Evolutionary conservation across 768 basidiomycete species (phyloP).

Genomic region (Panellus pusillus): DNA sequence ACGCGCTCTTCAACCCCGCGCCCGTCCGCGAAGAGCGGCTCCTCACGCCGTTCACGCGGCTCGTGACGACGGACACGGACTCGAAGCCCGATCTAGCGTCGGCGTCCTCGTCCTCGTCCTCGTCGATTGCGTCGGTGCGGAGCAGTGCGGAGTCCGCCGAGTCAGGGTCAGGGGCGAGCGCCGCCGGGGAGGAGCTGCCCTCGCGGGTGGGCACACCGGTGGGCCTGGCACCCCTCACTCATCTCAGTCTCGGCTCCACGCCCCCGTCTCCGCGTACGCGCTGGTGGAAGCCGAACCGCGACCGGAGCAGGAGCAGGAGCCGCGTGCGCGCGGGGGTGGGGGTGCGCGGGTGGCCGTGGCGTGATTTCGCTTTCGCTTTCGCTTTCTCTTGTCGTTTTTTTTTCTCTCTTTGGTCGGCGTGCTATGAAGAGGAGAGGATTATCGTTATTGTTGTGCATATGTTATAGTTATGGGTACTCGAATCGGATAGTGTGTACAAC

Average conservation of each 20-base stretch:
- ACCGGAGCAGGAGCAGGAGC: slow-evolving; percentile 9
- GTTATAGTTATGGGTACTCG: too few relatives aligned
- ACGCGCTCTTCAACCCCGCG: slow-evolving; percentile 76
- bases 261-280: background rate
- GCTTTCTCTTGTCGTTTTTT: too few relatives aligned
- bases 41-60: slow-evolving; percentile 45
- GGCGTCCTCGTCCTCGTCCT: background rate
- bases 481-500: too few relatives aligned
- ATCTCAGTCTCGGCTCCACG: background rate
- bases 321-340: background rate
- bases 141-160: background rate
- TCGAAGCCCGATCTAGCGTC: background rate
- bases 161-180: background rate
- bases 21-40: slow-evolving; percentile 40
- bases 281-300: slow-evolving; percentile 6
- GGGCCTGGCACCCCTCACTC: too few relatives aligned
- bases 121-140: background rate
- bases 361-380: background rate
- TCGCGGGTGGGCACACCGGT: too few relatives aligned
- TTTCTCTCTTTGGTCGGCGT: too few relatives aligned
- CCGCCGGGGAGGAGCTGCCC: too few relatives aligned
- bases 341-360: slow-evolving; percentile 2
- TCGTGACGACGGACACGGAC: slow-evolving; percentile 17
- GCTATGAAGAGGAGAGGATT: too few relatives aligned
- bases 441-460: too few relatives aligned